These are phyloP conservation scores for Sugiyamaella neomexicana DNA, from an alignment of 1,139 yeast genomes.

Conservation along the genomic window DNA sequence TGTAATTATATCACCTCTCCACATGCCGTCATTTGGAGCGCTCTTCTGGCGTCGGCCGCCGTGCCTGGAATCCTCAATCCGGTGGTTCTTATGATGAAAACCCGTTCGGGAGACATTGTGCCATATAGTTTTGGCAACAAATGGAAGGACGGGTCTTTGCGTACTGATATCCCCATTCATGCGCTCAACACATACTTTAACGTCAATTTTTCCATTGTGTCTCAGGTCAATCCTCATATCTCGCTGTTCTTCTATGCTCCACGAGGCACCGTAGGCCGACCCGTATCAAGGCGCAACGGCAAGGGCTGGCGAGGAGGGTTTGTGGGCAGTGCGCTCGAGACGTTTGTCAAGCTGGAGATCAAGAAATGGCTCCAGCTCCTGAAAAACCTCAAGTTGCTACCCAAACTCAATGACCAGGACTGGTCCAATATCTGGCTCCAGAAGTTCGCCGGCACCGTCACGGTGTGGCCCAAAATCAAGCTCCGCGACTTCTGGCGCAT, in stretches of 20 bases:
- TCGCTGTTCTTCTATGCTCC: slow-evolving; percentile 76
- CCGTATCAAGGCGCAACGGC: slow-evolving; percentile 64
- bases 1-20: slow-evolving; percentile 80
- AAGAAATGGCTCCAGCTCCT: slow-evolving; percentile 72
- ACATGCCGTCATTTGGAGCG: slow-evolving; percentile 79
- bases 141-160: slow-evolving; percentile 72
- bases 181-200: slow-evolving; percentile 74
- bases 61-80: slow-evolving; percentile 86
- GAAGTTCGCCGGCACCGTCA: slow-evolving; percentile 70
- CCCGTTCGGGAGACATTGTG: slow-evolving; percentile 47
- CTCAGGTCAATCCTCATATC: slow-evolving; percentile 83
- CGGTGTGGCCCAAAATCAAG: slow-evolving; percentile 70
- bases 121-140: slow-evolving; percentile 75
- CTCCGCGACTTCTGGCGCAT: slow-evolving; percentile 63
- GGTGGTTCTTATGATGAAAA: slow-evolving; percentile 75
- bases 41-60: slow-evolving; percentile 74
- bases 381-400: slow-evolving; percentile 64
- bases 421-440: slow-evolving; percentile 81
- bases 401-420: slow-evolving; percentile 70
- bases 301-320: slow-evolving; percentile 73
- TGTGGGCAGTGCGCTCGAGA: slow-evolving; percentile 69
- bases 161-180: slow-evolving; percentile 72
- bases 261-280: slow-evolving; percentile 77
- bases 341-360: slow-evolving; percentile 67
- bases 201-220: slow-evolving; percentile 72